Base-by-base conservation (phyloP, 176 grass and related monocot species). In the Cenchrus fungigraminus region DNA sequence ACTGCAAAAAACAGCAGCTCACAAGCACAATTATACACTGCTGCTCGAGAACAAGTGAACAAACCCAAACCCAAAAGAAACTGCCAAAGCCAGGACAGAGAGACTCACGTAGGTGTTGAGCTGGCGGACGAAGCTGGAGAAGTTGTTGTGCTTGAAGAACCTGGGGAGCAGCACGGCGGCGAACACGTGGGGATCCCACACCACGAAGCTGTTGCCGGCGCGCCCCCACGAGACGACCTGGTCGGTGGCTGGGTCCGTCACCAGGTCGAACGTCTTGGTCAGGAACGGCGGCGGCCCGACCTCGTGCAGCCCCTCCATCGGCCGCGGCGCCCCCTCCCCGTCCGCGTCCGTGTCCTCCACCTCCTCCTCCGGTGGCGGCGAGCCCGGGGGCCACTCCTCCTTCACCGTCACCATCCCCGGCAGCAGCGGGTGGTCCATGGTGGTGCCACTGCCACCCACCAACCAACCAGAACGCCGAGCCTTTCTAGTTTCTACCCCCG, bases 101-200 rank as follows among this genome's bases (percentile, higher is more conserved):
- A 86, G 12, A 34, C 88, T 95, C 87, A 91, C 91, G 63, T 78
- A 93, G 20, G 92, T 94, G 84, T 94, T 94, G 83, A 95, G 86
- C 86, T 95, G 90, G n/a, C 95, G 88, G 65, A 97, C 85, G 81
- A 97, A 97, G 86, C 91, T 94, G 84, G 95, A 97, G 88, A 97
- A 97, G 76, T 97, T 97, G 84, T 81, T 91, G 90, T 97, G 92
- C 92, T 97, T 97, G 88, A 97, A 97, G 91, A 81, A 89, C 22
- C 91, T 83, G 3, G 94, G 94, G 66, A 95, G 86, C 47, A 95
- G 88, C 58, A 79, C 82, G 71, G 86, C 83, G 45, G 94, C 82
- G 68, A 95, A 95, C 43, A 78, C 79, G 52, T 95, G 91, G 6
- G 91, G 91, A 17, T 93, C 91, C 94, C 94, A 95, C n/a, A 95